Evolutionary conservation across 352 stramenopile species (phyloP).

Genomic region (Globisporangium takayamanum): DNA sequence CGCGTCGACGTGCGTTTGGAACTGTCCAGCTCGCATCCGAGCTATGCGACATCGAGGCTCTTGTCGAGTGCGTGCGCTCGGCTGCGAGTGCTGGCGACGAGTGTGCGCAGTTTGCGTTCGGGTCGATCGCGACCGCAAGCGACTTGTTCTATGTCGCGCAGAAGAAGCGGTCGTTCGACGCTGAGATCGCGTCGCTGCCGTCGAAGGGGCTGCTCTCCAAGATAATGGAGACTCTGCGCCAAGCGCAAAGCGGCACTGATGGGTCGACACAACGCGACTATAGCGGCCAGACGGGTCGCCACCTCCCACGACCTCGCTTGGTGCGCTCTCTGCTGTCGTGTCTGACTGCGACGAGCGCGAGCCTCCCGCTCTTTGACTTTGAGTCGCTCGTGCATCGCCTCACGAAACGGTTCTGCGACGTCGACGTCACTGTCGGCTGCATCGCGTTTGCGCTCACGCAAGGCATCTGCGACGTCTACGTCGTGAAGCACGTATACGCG

Average conservation of each 20-base stretch:
- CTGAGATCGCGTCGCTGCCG: constrained; percentile 29
- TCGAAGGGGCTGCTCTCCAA: constrained; percentile 23
- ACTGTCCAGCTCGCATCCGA: constrained; percentile 5
- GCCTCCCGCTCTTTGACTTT: constrained; percentile 10
- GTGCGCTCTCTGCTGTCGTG: constrained; percentile 22
- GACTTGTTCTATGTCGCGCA: constrained; percentile 32
- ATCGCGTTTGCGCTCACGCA: neutral
- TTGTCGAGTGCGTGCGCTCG: constrained; percentile 20
- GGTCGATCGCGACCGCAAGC: constrained; percentile 23
- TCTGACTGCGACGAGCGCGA: constrained; percentile 3
- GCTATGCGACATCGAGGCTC: constrained; percentile 9
- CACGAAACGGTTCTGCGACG: constrained; percentile 7
- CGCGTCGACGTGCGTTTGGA: neutral
- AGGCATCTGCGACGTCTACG: constrained; percentile 11
- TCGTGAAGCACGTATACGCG: constrained; percentile 11
- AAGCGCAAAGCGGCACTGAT: constrained; percentile 12
- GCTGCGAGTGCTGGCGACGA: constrained; percentile 6
- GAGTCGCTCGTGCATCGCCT: constrained; percentile 9
- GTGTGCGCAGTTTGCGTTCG: constrained; percentile 17
- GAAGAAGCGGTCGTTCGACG: constrained; percentile 48
- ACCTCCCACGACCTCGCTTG: constrained; percentile 4
- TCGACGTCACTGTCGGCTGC: too few relatives aligned
- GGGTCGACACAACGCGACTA: constrained; percentile 8
- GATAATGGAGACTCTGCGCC: constrained; percentile 24
- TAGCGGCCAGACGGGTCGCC: constrained; percentile 18